phyloP scores from a whole-genome alignment of 371 early-diverging fungal genomes.

The Actinomucor elegans region DNA sequence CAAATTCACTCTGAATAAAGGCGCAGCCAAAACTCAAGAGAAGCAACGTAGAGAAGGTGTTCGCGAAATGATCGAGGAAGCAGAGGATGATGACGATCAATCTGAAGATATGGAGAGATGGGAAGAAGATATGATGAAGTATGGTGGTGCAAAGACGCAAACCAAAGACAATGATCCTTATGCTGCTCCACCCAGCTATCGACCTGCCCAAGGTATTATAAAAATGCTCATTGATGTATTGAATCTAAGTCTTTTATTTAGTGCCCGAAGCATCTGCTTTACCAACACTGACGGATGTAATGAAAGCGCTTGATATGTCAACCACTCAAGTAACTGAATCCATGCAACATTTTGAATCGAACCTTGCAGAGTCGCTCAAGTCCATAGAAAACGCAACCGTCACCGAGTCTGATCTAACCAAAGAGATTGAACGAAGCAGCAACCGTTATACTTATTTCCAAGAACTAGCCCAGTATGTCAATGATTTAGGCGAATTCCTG shows the following conservation, averaged over 20 bases:
- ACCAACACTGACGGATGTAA: constrained; percentile 51
- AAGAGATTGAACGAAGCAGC: constrained; percentile 49
- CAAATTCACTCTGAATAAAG: constrained; percentile 39
- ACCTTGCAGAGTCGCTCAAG: constrained; percentile 47
- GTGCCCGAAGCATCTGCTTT: constrained; percentile 55
- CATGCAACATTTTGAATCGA: constrained; percentile 43
- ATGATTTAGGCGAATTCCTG: constrained; percentile 67
- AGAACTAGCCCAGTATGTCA: constrained; percentile 56
- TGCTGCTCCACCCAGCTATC: constrained; percentile 30
- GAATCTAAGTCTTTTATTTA: constrained; percentile 25
- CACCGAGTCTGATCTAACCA: constrained; percentile 37
- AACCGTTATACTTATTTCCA: constrained; percentile 70
- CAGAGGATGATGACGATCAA: constrained; percentile 54
- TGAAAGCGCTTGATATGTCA: constrained; percentile 34
- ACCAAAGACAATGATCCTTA: constrained; percentile 22
- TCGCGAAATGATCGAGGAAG: constrained; percentile 59
- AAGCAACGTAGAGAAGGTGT: constrained; percentile 40
- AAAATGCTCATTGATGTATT: too few species aligned
- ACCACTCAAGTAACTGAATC: constrained; percentile 34
- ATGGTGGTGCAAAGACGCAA: constrained; percentile 48
- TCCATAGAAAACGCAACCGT: constrained; percentile 38
- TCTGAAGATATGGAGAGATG: constrained; percentile 63
- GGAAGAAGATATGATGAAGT: constrained; percentile 69
- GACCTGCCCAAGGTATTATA: constrained; percentile 36
- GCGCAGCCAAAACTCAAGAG: constrained; percentile 37